Conservation (phyloP, 2,329 filamentous ascomycete genomes). For the Alternaria postmessia region DNA sequence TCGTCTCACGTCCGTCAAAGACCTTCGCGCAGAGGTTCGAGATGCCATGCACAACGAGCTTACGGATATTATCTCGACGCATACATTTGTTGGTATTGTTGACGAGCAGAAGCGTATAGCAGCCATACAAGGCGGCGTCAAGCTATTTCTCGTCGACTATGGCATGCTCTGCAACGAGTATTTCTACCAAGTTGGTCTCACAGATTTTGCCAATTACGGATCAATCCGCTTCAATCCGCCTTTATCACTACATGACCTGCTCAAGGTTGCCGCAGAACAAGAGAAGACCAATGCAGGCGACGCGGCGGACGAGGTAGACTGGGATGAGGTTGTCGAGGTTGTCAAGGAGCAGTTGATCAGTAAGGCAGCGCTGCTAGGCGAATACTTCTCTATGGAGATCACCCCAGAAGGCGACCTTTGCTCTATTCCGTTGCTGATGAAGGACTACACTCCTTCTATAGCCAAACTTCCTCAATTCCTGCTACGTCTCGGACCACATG, state of each 20-base stretch:
- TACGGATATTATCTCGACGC: constrained; percentile 84
- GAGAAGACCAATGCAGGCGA: constrained; percentile 65
- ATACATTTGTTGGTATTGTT: constrained; percentile 93
- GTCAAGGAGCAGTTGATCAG: constrained; percentile 75
- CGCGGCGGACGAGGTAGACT: constrained; percentile 66
- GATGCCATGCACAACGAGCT: constrained; percentile 83
- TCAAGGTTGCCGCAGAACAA: constrained; percentile 75
- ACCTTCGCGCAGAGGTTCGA: constrained; percentile 81
- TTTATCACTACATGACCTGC: constrained; percentile 73
- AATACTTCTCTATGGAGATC: constrained; percentile 91
- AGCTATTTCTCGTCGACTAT: constrained; percentile 92
- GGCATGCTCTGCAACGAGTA: constrained; percentile 84
- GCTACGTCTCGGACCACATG: constrained; percentile 83
- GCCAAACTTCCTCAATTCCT: constrained; percentile 90
- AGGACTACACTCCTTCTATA: constrained; percentile 85
- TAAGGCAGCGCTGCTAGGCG: constrained; percentile 82
- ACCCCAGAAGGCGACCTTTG: constrained; percentile 78
- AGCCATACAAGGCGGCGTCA: constrained; percentile 93
- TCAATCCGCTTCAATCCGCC: constrained; percentile 80
- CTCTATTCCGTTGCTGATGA: constrained; percentile 83
- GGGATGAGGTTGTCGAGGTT: constrained; percentile 69
- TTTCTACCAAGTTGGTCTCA: constrained; percentile 94
- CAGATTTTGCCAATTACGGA: constrained; percentile 96
- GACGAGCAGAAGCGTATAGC: constrained; percentile 86
- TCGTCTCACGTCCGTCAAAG: constrained; percentile 83